Percentiles rank a stretch among this genome's conserved stretches.
Evolutionary conservation across 1,139 yeast genomes (phyloP).

Genomic region (Candida sanyaensis): DNA sequence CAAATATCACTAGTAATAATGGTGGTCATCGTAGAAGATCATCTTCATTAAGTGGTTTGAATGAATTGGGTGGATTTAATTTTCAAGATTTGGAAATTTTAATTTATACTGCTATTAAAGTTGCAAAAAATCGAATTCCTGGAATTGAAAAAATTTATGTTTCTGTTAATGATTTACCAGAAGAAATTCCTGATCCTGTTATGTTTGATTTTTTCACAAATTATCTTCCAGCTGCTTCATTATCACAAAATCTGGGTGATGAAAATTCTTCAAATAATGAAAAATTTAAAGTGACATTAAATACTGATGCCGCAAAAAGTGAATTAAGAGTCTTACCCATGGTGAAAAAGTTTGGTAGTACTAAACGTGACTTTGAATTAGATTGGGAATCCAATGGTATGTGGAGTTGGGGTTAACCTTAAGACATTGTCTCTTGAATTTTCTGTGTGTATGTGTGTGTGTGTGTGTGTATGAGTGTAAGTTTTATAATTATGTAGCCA

Average conservation of each 20-base stretch:
- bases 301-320: slow-evolving; percentile 22
- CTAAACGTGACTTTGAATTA: slow-evolving; percentile 30
- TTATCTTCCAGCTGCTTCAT: slow-evolving; percentile 26
- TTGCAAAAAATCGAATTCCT: slow-evolving; percentile 25
- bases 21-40: slow-evolving; percentile 29
- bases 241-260: slow-evolving; percentile 16
- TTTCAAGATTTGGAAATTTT: slow-evolving; percentile 45
- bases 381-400: slow-evolving; percentile 41
- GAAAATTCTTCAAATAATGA: slow-evolving; percentile 3
- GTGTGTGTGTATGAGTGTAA: too few species aligned
- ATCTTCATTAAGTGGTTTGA: slow-evolving; percentile 40
- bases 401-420: slow-evolving; percentile 27
- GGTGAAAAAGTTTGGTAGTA: slow-evolving; percentile 35
- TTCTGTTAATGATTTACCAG: slow-evolving; percentile 36
- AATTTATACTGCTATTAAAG: slow-evolving; percentile 32
- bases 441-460: too few species aligned
- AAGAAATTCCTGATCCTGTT: slow-evolving; percentile 35
- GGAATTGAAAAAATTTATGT: slow-evolving; percentile 21
- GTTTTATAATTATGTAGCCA: neutral
- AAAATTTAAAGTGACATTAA: slow-evolving; percentile 23
- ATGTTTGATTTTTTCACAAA: slow-evolving; percentile 41
- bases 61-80: slow-evolving; percentile 44
- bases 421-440: neutral
- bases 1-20: slow-evolving; percentile 2
- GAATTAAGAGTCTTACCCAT: slow-evolving; percentile 31